Evolutionary conservation across 169 alveolate genomes (phyloP), one percentile per base, ranked within the genome.

Genomic region (Plasmodium fragile): DNA sequence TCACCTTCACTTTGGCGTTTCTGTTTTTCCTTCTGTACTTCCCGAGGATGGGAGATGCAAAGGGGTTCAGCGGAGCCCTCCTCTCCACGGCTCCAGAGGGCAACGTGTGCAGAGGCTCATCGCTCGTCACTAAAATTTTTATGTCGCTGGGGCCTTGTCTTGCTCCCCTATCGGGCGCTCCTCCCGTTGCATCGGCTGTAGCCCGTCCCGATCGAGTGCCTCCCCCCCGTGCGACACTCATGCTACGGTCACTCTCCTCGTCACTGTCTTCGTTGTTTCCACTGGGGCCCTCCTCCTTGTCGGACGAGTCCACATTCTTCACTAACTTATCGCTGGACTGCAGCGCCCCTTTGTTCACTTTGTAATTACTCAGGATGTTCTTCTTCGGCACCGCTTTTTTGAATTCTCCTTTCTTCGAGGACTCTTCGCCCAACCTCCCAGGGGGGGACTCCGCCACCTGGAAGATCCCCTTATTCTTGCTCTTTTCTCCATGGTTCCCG

Each of bases 51-150:
- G 81, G 79, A 32, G 92, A 72, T 11, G 82, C 65, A 39, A 93
- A 83, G n/a, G 96, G 94, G n/a, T 83, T 93, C 41, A 92, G 36
- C 10, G 96, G 96, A 4, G 95, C 87, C 8, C 96, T 45, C 59
- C 96, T 93, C 49, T 91, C 93, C 22, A 95, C 95, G 28, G 93
- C 93, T 28, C 93, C 93, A 0, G 93, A 25, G 32, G 93, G 93
- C 45, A 84, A 30, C 39, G 93, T 84, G 79, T 84, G 93, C 52
- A 84, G 39, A n/a, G 45, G 41, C 7, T 53, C 83, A 8, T 84
- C 93, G n/a, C 41, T 73, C 13, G 83, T 84, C 39, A 84, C 85
- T 72, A 84, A 25, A 32, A 84, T 84, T 84, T 75, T 73, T 10
- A 84, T 73, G 25, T 84, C 93, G 2, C 41, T 78, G 72, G 32